Evolutionary conservation across 2,329 filamentous ascomycete genomes (phyloP), one percentile per base, ranked within the genome.

Genomic region (Ophioceras dolichostomum): DNA sequence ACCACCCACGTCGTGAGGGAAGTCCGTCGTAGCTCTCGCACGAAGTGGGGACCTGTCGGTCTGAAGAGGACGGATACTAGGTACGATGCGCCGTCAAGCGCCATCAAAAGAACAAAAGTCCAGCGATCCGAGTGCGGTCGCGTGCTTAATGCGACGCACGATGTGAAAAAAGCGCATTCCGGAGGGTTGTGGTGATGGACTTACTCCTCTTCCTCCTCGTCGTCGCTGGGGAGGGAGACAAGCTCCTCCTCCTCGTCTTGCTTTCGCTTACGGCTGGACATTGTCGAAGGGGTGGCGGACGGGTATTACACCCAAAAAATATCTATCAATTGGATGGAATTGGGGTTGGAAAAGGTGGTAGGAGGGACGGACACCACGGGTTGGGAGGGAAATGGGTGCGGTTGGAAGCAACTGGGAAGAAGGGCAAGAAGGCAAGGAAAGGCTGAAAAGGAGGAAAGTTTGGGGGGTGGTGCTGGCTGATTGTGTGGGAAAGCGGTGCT

Each of bases 121-220:
- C 19, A 32, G 27, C 18, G 26, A 18, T 36, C 17, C 4, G 24
- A 28, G 26, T 13, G 21, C 34, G 10, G 39, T 43, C 44, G 47
- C 45, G 37, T 39, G 26, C 22, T 10, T 31, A 34, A 29, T n/a
- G 22, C 38, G 39, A 47, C 35, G 9, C 6, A 40, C 35, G 32
- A 32, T 34, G 27, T 26, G 41, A 41, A 57, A 43, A 52, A 56
- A 36, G 51, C 51, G 32, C 49, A 58, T 33, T 52, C 10, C 27
- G 16, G 27, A 10, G 18, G 14, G 12, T 17, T 6, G 9, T 12
- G 22, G n/a, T 21, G n/a, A 37, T 29, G 21, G 14, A 55, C 67
- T 63, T 62, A 71, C 68, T 70, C 68, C 51, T 70, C 65, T 51
- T 70, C 67, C 48, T 70, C 66, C 31, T 61, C 65, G 34, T 63